Evolutionary conservation across 1,284 basidiomycete genomes (phyloP).

Genomic region (Ceratobasidium sp.): DNA sequence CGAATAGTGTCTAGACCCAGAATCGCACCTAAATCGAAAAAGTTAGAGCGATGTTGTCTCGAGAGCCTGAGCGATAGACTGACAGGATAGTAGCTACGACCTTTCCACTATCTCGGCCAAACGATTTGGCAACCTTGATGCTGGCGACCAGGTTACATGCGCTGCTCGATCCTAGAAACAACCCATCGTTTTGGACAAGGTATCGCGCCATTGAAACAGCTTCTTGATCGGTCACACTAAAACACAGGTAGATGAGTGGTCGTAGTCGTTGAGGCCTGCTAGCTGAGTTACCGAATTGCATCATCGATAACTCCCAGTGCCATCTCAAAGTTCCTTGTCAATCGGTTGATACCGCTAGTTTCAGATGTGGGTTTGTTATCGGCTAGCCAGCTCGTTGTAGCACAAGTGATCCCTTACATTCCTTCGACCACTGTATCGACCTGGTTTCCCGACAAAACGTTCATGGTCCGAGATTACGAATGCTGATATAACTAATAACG

Average conservation of each 20-base stretch:
- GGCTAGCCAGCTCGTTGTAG: background rate
- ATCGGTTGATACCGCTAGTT: slow-evolving; percentile 87
- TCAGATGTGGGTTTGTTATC: slow-evolving; percentile 44
- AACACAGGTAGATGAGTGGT: background rate
- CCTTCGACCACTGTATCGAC: slow-evolving; percentile 94
- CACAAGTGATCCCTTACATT: slow-evolving; percentile 67
- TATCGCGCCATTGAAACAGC: slow-evolving; percentile 94
- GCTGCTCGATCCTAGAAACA: slow-evolving; percentile 96
- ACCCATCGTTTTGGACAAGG: slow-evolving; percentile 88
- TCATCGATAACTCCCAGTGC: slow-evolving; percentile 88
- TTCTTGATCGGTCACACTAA: slow-evolving; percentile 88
- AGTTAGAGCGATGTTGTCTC: background rate
- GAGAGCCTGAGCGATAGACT: slow-evolving; percentile 54
- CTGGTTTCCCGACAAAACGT: slow-evolving; percentile 46
- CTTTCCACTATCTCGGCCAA: slow-evolving; percentile 70
- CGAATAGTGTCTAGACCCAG: slow-evolving; percentile 87
- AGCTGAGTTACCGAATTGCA: slow-evolving; percentile 78
- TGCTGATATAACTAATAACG: slow-evolving; percentile 35
- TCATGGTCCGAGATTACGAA: background rate
- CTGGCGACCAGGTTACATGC: slow-evolving; percentile 96
- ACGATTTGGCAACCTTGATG: slow-evolving; percentile 79
- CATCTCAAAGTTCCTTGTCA: slow-evolving; percentile 88
- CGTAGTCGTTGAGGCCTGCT: too few relatives aligned
- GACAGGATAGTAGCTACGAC: slow-evolving; percentile 88
- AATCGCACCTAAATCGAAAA: slow-evolving; percentile 75